phyloP scores from a whole-genome alignment of 1,139 yeast genomes.

The Insectozyma bohioensis region DNA sequence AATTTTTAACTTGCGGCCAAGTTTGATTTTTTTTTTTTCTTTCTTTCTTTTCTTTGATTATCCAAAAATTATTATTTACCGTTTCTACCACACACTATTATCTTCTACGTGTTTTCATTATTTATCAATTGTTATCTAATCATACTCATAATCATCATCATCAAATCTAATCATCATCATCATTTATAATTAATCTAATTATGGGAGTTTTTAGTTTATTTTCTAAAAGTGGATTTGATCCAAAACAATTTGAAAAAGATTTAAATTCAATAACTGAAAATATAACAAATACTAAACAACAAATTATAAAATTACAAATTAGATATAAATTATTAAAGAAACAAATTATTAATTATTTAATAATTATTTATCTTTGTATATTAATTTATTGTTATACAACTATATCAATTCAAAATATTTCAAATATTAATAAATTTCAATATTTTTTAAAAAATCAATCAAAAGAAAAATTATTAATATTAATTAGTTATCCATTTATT shows the following conservation, averaged over 20 bases:
- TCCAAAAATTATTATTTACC: too few relatives aligned
- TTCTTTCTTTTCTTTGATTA: too few relatives aligned
- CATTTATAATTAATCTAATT: too few relatives aligned
- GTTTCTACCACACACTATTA: too few relatives aligned
- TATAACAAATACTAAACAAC: conserved; percentile 27
- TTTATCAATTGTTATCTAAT: too few relatives aligned
- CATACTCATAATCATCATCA: too few relatives aligned
- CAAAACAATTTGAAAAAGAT: conserved; percentile 51
- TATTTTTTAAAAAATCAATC: conserved; percentile 27
- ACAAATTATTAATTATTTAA: conserved; percentile 25
- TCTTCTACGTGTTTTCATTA: too few relatives aligned
- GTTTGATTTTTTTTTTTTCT: too few relatives aligned
- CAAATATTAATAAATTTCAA: conserved; percentile 21
- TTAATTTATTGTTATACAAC: conserved; percentile 26
- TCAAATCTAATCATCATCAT: too few relatives aligned
- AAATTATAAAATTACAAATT: conserved; percentile 16
- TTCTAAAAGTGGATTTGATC: conserved; percentile 43
- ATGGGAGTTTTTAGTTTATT: conserved; percentile 30
- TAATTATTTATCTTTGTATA: conserved; percentile 31
- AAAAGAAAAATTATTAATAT: conserved; percentile 16
- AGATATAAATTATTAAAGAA: conserved; percentile 13
- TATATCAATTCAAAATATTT: conserved; percentile 19
- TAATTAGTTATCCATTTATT: conserved; percentile 32
- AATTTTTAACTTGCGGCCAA: too few relatives aligned
- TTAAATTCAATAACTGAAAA: conserved; percentile 42